Evolutionary conservation across 257 asterid species (phyloP), one percentile per base, ranked within the genome.

Genomic region (Ballota nigra): DNA sequence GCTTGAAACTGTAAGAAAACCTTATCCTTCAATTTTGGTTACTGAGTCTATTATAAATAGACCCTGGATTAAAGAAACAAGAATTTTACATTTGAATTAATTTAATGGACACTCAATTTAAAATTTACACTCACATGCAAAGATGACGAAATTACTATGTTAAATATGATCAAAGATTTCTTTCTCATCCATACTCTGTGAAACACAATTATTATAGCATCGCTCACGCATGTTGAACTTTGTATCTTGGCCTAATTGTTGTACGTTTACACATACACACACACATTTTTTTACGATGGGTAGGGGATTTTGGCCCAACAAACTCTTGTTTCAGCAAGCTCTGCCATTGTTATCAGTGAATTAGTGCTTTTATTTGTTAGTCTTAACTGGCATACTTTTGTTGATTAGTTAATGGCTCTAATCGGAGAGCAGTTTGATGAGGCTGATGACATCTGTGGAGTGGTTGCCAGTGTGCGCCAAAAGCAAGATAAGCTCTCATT

Each of bases 361-460:
- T 68, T 49, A 18, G 10, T 18, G 10, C 22, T 52, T 19, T n/a
- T 7, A 45, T 47, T n/a, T 47, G n/a, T 47, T 47, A 47, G 16
- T 47, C 22, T 47, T 15, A 66, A 69, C 78, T 59, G 55, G 40
- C 70, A 45, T 16, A 31, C 16, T 66, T 65, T 79, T 66, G 31
- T 69, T 77, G 63, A 59, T 51, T 64, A 84, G 92, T 75, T 87
- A 82, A 84, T 90, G 92, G 91, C 96, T 41, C 81, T 86, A 70
- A 85, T 86, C n/a, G 96, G 92, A 22, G 96, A 87, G 86, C 92
- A 87, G 69, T 87, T 89, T 79, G 92, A 89, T 2, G 89, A 86
- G 52, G 79, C 89, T 71, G 95, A 90, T 75, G 96, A 90, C 68
- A 88, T 90, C 36, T 87, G 95, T 79, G 96, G 95, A 64, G 94